Conservation (phyloP, 129 eudicot genomes). For the Pittosporum tobira region DNA sequence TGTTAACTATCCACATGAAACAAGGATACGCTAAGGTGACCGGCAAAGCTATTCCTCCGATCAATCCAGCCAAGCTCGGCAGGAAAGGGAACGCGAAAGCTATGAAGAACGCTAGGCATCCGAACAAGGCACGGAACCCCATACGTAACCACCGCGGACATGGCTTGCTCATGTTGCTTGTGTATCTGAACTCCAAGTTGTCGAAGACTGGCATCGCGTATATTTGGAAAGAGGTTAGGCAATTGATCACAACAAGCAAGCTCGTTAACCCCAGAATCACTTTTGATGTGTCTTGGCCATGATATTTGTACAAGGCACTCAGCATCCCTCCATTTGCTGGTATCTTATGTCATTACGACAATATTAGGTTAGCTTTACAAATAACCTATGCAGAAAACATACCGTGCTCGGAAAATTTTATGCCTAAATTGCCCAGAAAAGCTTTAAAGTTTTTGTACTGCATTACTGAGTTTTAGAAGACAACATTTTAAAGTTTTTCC, state of each 20-base stretch:
- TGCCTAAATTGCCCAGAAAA: too few relatives aligned
- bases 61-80: slow-evolving; percentile 41
- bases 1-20: slow-evolving; percentile 56
- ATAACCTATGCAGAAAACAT: too few relatives aligned
- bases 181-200: slow-evolving; percentile 44
- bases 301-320: slow-evolving; percentile 34
- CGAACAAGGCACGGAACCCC: slow-evolving; percentile 37
- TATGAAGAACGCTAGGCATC: slow-evolving; percentile 41
- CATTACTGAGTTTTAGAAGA: too few relatives aligned
- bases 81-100: slow-evolving; percentile 51
- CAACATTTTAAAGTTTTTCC: too few relatives aligned
- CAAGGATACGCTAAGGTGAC: slow-evolving; percentile 64
- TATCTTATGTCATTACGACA: slow-evolving; percentile 27
- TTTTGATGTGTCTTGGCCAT: slow-evolving; percentile 29
- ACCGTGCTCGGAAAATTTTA: too few relatives aligned
- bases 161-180: slow-evolving; percentile 27
- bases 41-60: slow-evolving; percentile 54
- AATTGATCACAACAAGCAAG: slow-evolving; percentile 36
- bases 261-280: slow-evolving; percentile 33
- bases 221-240: slow-evolving; percentile 55
- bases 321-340: slow-evolving; percentile 43
- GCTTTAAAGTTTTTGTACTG: too few relatives aligned
- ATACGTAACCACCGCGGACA: slow-evolving; percentile 45
- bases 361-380: too few relatives aligned
- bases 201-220: slow-evolving; percentile 60